These are phyloP conservation scores for Canna indica DNA, from an alignment of 176 grass and related monocot genomes.

Conservation along the genomic window DNA sequence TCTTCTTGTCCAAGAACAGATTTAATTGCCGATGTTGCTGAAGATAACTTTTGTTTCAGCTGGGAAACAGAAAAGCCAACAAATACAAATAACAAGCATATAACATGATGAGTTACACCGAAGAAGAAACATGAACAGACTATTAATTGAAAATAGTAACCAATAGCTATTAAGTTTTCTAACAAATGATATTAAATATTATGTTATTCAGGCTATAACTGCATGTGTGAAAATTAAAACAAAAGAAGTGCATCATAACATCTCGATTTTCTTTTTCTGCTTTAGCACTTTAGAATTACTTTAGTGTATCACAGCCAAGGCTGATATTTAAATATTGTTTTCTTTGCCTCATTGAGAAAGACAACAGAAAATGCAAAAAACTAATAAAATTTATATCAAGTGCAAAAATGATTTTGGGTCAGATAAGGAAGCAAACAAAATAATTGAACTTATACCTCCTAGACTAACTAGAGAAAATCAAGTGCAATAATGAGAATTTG, in stretches of 20 bases:
- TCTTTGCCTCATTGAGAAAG: neutral
- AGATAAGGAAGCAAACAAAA: neutral
- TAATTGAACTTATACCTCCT: neutral
- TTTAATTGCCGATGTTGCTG: slow-evolving; percentile 97
- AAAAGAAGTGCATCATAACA: neutral
- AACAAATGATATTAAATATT: neutral
- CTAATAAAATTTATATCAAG: neutral
- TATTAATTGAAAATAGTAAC: neutral
- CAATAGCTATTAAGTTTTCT: neutral
- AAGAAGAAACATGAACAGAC: neutral
- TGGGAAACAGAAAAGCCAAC: slow-evolving; percentile 7
- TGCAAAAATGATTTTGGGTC: neutral
- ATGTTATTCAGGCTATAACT: neutral
- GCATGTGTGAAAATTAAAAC: neutral
- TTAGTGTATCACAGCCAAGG: too few relatives aligned
- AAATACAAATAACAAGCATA: neutral
- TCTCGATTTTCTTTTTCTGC: neutral
- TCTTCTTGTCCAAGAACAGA: slow-evolving; percentile 88
- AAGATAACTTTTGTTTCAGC: slow-evolving; percentile 77
- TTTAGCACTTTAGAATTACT: neutral
- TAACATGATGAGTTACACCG: neutral
- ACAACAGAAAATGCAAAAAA: neutral
- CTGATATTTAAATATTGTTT: too few relatives aligned
- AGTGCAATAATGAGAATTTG: neutral
- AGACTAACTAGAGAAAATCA: neutral